phyloP scores from a whole-genome alignment of 2,329 filamentous ascomycete species.

The Calonectria leucothoes region DNA sequence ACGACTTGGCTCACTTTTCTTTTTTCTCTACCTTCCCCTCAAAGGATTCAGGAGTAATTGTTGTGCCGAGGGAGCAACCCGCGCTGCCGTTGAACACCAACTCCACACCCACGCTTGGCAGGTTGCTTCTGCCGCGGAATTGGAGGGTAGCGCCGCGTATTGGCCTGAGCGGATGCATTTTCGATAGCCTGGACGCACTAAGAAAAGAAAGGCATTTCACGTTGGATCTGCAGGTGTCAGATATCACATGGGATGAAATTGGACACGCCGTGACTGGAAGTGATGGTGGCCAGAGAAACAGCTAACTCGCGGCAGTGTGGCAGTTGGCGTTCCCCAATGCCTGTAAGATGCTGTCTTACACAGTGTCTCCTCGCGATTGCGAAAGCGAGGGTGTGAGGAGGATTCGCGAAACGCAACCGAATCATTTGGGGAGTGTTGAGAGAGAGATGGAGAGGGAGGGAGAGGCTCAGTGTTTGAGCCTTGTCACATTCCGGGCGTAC shows the following conservation, averaged over 20 bases:
- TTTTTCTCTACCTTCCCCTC: background rate
- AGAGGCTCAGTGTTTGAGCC: slow-evolving; percentile 2
- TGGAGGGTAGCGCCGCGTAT: slow-evolving; percentile 7
- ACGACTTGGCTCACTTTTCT: slow-evolving; percentile 15
- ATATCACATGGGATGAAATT: slow-evolving; percentile 38
- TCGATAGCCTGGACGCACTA: slow-evolving; percentile 15
- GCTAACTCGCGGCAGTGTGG: background rate
- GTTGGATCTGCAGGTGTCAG: slow-evolving; percentile 39
- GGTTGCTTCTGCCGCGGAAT: slow-evolving; percentile 17
- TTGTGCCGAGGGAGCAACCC: background rate
- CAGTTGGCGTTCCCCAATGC: background rate
- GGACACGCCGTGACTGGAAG: slow-evolving; percentile 7
- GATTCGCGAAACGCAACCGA: slow-evolving; percentile 1
- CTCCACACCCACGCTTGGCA: background rate
- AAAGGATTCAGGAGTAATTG: background rate
- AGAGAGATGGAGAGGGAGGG: background rate
- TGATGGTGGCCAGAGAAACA: slow-evolving; percentile 17
- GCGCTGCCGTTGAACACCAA: slow-evolving; percentile 7
- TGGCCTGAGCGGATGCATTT: slow-evolving; percentile 16
- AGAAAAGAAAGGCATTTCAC: background rate
- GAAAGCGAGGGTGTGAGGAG: background rate
- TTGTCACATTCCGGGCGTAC: slow-evolving; percentile 7
- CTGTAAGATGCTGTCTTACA: slow-evolving; percentile 9
- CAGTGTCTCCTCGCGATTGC: background rate
- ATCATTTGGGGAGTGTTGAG: background rate